Base-by-base conservation (phyloP, 768 basidiomycete genomes). In the Rubroboletus pulcherrimus region DNA sequence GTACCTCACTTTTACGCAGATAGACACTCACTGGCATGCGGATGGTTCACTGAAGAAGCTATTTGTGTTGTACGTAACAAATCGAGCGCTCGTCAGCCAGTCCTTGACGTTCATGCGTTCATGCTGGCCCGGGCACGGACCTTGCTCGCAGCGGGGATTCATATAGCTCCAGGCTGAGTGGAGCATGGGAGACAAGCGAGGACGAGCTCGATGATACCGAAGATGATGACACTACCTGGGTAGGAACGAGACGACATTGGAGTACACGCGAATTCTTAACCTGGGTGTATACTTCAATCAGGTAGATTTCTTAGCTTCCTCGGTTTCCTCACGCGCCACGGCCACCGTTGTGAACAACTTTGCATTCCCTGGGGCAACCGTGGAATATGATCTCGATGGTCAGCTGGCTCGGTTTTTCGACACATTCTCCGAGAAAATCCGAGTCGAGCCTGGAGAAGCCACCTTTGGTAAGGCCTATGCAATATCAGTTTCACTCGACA, bases 291-390 rank as follows among this genome's bases (percentile, higher is more conserved):
- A 12, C 30, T 31, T 31, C 21, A 21, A 21, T 19, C n/a, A 57
- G 57, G 21, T 50, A 5, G 57, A 60, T 40, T 59, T 59, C 42
- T 38, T 54, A 1, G 57, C 34, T 14, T 24, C 58, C 17, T 52
- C 50, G 9, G 2, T 47, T 38, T 40, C 49, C 33, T 42, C 49
- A 9, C 21, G 12, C 34, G 10, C 56, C 42, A 0, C 51, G 12
- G 3, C 29, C 4, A 24, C 19, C 19, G 10, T 7, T 35, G 11
- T 60, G 42, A 37, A 54, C 5, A 59, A 54, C 40, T 46, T 59
- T 47, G 51, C 57, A 26, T 54, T 49, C 48, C 57, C 57, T 26
- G 58, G 58, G n/a, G 48, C 57, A 21, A 59, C 57, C 8, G 51
- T 33, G 33, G 39, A 50, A 35, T 33, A 49, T 24, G 51, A 60